Percentiles rank a stretch among this genome's conserved stretches.
These are phyloP conservation scores for Hypocreales sp. DNA, from an alignment of 2,329 filamentous ascomycete genomes.

Conservation along the genomic window DNA sequence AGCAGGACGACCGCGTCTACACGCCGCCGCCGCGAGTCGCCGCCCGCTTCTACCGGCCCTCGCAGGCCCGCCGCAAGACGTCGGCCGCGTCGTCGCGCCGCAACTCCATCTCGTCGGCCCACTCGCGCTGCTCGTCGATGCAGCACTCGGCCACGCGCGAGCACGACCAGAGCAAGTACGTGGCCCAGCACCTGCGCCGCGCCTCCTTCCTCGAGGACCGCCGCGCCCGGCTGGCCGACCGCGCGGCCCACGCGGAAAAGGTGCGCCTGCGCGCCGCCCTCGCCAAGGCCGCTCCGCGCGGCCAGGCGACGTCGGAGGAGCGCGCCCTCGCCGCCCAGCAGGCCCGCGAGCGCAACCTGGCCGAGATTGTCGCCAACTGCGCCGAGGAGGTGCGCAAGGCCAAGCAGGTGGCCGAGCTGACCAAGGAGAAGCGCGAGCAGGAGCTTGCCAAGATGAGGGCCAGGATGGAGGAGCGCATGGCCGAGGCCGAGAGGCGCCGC, in stretches of 20 bases:
- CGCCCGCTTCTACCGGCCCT: constrained; percentile 59
- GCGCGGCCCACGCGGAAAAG: constrained; percentile 71
- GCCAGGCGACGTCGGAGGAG: constrained; percentile 55
- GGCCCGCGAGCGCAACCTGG: constrained; percentile 64
- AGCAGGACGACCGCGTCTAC: constrained; percentile 22
- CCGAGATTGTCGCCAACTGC: constrained; percentile 66
- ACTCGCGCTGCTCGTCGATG: constrained; percentile 49
- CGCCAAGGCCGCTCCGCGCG: constrained; percentile 52
- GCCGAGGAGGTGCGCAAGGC: constrained; percentile 72
- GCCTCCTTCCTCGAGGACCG: constrained; percentile 69
- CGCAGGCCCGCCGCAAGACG: constrained; percentile 52
- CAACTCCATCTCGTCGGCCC: constrained; percentile 64
- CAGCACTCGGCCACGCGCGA: constrained; percentile 34
- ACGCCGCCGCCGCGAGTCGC: constrained; percentile 63
- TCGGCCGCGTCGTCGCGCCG: constrained; percentile 66
- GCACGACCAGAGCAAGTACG: constrained; percentile 58
- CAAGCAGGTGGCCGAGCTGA: constrained; percentile 68
- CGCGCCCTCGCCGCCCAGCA: constrained; percentile 62
- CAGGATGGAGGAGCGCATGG: constrained; percentile 68
- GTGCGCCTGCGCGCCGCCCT: constrained; percentile 62
- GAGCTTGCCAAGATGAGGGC: constrained; percentile 53
- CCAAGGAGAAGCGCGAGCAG: constrained; percentile 65
- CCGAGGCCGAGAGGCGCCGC: constrained; percentile 59
- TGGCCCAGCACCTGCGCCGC: constrained; percentile 65
- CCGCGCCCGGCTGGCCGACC: constrained; percentile 63